Percentiles rank a stretch among this genome's conserved stretches.
phyloP scores from a whole-genome alignment of 805 yeast species.

The Ogataea salicorniae region DNA sequence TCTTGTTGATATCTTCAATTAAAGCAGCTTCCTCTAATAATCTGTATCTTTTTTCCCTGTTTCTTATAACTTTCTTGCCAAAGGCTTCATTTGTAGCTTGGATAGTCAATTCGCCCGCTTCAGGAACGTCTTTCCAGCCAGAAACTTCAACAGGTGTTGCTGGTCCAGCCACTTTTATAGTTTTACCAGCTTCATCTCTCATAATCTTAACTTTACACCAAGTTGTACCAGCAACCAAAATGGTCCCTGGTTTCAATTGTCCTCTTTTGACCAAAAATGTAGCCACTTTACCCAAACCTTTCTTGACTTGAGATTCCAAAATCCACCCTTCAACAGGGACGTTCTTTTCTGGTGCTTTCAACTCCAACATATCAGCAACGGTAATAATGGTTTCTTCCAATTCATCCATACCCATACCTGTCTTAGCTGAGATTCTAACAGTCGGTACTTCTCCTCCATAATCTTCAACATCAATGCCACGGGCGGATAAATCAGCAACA shows the following conservation, averaged over 20 bases:
- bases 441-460: constrained; percentile 95
- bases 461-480: constrained; percentile 83
- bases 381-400: constrained; percentile 86
- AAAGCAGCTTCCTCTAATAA: constrained; percentile 54
- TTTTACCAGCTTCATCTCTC: constrained; percentile 66
- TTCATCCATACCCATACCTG: constrained; percentile 86
- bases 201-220: constrained; percentile 80
- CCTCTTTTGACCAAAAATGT: constrained; percentile 83
- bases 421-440: constrained; percentile 80
- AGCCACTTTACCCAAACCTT: constrained; percentile 81
- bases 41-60: constrained; percentile 51
- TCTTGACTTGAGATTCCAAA: constrained; percentile 76
- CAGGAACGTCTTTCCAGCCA: constrained; percentile 94
- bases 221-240: constrained; percentile 82
- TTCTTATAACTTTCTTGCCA: constrained; percentile 71
- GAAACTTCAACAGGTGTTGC: constrained; percentile 85
- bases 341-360: constrained; percentile 53
- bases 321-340: constrained; percentile 79
- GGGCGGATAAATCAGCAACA: constrained; percentile 65
- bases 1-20: constrained; percentile 66
- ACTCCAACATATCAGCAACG: constrained; percentile 76
- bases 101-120: constrained; percentile 79
- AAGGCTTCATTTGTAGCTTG: constrained; percentile 68
- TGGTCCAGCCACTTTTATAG: constrained; percentile 66
- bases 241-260: constrained; percentile 58